Evolutionary conservation across 2,329 filamentous ascomycete species (phyloP).

Genomic region (Diplodia scrobiculata): DNA sequence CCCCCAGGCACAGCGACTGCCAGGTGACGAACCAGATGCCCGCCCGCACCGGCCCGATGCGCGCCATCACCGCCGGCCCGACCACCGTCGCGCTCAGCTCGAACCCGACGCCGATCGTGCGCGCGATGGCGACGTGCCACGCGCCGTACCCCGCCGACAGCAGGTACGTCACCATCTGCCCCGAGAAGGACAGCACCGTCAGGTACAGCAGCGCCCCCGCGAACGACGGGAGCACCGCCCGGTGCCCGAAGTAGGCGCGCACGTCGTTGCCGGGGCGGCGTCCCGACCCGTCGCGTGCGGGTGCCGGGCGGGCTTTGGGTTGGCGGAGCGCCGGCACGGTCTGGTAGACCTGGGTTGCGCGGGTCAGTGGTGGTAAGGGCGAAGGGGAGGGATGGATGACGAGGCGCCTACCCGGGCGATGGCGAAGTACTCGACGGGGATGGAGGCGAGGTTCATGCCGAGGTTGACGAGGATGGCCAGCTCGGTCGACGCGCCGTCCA

Average conservation of each 20-base stretch:
- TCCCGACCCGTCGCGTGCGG: too few species aligned
- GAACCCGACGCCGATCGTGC: constrained; percentile 51
- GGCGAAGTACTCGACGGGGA: constrained; percentile 56
- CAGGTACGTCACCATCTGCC: constrained; percentile 66
- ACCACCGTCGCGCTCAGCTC: constrained; percentile 65
- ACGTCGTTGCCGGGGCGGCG: background rate
- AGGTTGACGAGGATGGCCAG: constrained; percentile 56
- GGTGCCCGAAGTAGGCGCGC: constrained; percentile 44
- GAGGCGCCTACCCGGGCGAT: constrained; percentile 50
- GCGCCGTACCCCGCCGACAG: constrained; percentile 57
- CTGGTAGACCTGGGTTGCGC: constrained; percentile 51
- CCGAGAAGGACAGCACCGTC: constrained; percentile 62
- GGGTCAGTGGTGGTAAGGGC: background rate
- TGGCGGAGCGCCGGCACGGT: background rate
- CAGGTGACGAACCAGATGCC: constrained; percentile 69
- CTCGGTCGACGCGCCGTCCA: constrained; percentile 53
- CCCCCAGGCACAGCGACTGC: constrained; percentile 42
- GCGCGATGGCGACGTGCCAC: constrained; percentile 56
- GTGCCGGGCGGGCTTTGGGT: background rate
- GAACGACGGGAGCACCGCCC: constrained; percentile 61
- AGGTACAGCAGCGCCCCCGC: constrained; percentile 47
- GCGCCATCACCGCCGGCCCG: constrained; percentile 58
- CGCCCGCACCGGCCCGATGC: constrained; percentile 58
- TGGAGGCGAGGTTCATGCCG: constrained; percentile 53
- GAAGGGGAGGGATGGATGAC: background rate